Percentiles rank a stretch among this genome's conserved stretches.
Evolutionary conservation across 768 basidiomycete species (phyloP).

Genomic region (Hygrophoropsis aurantiaca): DNA sequence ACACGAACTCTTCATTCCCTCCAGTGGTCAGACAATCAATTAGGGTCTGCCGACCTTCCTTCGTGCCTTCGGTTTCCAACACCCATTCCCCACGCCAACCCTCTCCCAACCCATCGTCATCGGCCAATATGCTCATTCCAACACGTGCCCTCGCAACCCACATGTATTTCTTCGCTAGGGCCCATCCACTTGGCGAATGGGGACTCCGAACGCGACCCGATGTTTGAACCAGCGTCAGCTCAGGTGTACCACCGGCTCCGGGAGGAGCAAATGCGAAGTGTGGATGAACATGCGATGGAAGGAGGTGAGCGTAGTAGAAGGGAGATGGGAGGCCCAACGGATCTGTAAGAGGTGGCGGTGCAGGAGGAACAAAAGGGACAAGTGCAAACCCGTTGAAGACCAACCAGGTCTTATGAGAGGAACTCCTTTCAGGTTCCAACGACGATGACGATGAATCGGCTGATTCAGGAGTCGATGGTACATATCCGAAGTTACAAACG

Average conservation of each 20-base stretch:
- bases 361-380: conserved; percentile 58
- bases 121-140: conserved; percentile 33
- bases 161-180: conserved; percentile 56
- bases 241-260: conserved; percentile 37
- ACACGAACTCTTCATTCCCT: conserved; percentile 35
- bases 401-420: conserved; percentile 55
- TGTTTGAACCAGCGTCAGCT: conserved; percentile 45
- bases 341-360: conserved; percentile 49
- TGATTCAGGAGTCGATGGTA: conserved; percentile 45
- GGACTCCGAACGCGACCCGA: conserved; percentile 51
- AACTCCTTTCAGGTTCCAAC: conserved; percentile 15
- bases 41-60: conserved; percentile 57
- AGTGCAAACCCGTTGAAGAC: conserved; percentile 69
- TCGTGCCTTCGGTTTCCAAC: conserved; percentile 76
- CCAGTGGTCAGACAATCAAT: conserved; percentile 48
- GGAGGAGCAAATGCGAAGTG: conserved; percentile 26
- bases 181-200: conserved; percentile 59
- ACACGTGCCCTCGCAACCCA: conserved; percentile 62
- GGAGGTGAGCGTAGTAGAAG: conserved; percentile 73
- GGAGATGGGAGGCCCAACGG: conserved; percentile 70
- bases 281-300: conserved; percentile 33
- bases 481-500: conserved; percentile 78
- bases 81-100: conserved; percentile 80
- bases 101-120: conserved; percentile 48
- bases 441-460: conserved; percentile 19